Conservation (phyloP, 257 asterid species). For the Leonotis leonurus region DNA sequence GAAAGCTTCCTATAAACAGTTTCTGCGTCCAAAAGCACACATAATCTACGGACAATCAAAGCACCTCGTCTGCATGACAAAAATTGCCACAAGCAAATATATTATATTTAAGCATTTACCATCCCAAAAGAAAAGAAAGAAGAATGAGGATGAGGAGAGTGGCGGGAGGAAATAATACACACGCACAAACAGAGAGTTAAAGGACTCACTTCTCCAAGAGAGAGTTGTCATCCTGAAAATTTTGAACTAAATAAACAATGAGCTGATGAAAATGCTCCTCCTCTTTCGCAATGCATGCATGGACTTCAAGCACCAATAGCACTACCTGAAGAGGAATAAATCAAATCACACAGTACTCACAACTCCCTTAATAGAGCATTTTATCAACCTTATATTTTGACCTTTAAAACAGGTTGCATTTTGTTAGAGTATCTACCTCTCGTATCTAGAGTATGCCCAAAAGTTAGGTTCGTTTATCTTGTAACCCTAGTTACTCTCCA, state of each 20-base stretch:
- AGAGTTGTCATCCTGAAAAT: constrained; percentile 69
- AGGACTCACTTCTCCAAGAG: constrained; percentile 82
- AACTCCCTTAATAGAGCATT: not conserved
- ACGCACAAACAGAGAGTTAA: not conserved
- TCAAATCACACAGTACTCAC: not conserved
- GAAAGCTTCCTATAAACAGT: constrained; percentile 87
- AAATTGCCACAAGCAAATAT: not conserved
- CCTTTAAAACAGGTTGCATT: no score
- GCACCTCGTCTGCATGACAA: constrained; percentile 81
- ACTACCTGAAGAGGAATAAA: constrained; percentile 55
- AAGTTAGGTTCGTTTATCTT: no score
- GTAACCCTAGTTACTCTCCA: no score
- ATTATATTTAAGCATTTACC: not conserved
- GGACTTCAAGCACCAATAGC: constrained; percentile 94
- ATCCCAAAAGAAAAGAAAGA: not conserved
- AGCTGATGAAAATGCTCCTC: constrained; percentile 77
- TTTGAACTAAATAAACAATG: constrained; percentile 61
- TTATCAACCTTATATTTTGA: no score
- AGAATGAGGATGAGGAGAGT: not conserved
- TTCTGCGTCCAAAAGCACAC: constrained; percentile 91
- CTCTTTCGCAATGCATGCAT: constrained; percentile 94
- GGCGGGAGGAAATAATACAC: not conserved
- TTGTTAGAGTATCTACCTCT: no score
- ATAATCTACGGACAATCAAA: constrained; percentile 77
- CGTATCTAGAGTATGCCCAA: no score